Percentiles rank a stretch among this genome's conserved stretches.
Evolutionary conservation across 139 green algal species (phyloP).

Genomic region (Coelastrella sp.): DNA sequence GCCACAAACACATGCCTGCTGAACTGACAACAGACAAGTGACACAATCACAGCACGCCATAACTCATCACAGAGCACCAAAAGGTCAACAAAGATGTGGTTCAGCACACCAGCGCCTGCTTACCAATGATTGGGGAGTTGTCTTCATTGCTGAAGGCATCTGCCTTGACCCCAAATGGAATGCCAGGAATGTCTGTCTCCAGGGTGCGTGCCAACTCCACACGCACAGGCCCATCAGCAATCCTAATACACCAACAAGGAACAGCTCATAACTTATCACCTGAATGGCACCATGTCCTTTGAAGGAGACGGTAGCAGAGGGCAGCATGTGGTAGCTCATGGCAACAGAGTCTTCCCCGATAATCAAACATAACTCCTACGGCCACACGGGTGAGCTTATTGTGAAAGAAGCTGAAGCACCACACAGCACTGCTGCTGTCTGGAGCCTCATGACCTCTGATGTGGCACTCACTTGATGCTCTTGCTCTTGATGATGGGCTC

Average conservation of each 20-base stretch:
- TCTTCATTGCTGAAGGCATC: conserved; percentile 53
- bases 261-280: too few relatives aligned
- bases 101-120: neutral
- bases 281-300: too few relatives aligned
- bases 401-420: too few relatives aligned
- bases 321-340: too few relatives aligned
- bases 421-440: neutral
- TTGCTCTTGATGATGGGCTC: conserved; percentile 45
- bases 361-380: too few relatives aligned
- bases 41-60: neutral
- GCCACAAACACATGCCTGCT: neutral
- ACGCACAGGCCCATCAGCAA: conserved; percentile 46
- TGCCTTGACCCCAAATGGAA: conserved; percentile 46
- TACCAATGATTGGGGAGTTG: conserved; percentile 27
- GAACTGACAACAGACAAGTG: neutral
- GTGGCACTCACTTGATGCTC: conserved; percentile 44
- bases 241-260: conserved; percentile 29
- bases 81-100: too few relatives aligned
- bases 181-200: conserved; percentile 45
- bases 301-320: too few relatives aligned
- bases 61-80: too few relatives aligned
- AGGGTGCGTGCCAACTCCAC: conserved; percentile 44
- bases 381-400: too few relatives aligned
- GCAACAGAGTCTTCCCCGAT: too few relatives aligned
- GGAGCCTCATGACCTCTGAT: neutral